Conservation (phyloP, 208 protist species). For the Phytomonas sp. region DNA sequence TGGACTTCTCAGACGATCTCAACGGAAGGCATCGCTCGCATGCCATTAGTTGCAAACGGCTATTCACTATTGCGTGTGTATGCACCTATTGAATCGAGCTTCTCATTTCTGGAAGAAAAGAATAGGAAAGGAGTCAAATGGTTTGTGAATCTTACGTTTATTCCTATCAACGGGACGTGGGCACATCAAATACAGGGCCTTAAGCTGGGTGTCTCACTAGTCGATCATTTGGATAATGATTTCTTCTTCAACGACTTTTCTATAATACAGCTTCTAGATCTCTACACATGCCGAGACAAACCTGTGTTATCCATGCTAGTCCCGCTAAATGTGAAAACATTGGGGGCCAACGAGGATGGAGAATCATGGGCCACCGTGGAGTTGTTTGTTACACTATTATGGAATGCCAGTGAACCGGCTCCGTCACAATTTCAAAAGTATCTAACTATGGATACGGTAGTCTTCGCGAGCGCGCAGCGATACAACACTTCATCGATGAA, state of each 20-base stretch:
- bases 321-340: not conserved
- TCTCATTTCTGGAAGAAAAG: not conserved
- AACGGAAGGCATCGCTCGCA: slow-evolving; percentile 7
- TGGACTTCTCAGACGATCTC: slow-evolving; percentile 1
- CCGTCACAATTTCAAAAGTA: not conserved
- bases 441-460: not conserved
- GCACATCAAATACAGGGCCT: not conserved
- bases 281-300: slow-evolving; percentile 1
- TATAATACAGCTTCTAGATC: slow-evolving; percentile 6
- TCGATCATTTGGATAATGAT: not conserved
- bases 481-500: not conserved
- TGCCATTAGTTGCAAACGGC: slow-evolving; percentile 25
- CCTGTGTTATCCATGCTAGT: not conserved
- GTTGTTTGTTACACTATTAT: not conserved
- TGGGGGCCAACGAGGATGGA: not conserved
- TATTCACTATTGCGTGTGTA: slow-evolving; percentile 8
- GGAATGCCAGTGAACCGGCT: not conserved
- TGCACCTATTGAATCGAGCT: not conserved
- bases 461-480: not conserved
- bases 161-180: slow-evolving; percentile 6
- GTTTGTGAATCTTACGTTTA: slow-evolving; percentile 8
- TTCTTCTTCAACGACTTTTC: slow-evolving; percentile 7
- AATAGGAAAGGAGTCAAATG: not conserved
- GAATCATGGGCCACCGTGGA: not conserved
- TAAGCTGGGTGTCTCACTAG: slow-evolving; percentile 3